phyloP scores from a whole-genome alignment of 192 early-diverging fungal genomes.

The Coemansia sp. region DNA sequence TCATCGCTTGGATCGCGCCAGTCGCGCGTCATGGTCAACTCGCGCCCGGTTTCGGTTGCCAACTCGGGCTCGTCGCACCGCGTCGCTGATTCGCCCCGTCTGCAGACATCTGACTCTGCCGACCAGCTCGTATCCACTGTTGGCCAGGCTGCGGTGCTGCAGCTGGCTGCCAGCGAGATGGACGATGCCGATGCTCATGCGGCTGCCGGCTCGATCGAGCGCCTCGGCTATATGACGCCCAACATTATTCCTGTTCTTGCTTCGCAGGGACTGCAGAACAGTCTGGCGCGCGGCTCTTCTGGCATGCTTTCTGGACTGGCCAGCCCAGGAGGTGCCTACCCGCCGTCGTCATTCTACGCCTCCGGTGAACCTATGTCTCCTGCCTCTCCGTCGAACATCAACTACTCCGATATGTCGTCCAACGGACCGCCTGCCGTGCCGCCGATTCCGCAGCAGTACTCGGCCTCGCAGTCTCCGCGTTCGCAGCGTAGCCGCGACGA shows the following conservation, averaged over 20 bases:
- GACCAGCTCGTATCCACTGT: conserved; percentile 16
- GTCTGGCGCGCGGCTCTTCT: conserved; percentile 7
- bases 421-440: conserved; percentile 13
- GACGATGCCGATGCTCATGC: conserved; percentile 39
- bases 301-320: conserved; percentile 12
- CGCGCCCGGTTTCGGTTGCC: conserved; percentile 19
- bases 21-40: conserved; percentile 22
- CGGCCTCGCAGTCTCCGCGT: conserved; percentile 12
- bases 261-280: conserved; percentile 23
- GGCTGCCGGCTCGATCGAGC: conserved; percentile 44
- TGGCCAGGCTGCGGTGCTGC: conserved; percentile 31
- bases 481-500: conserved; percentile 15
- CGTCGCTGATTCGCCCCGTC: neutral
- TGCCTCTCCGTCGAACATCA: neutral
- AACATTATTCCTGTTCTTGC: conserved; percentile 45
- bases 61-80: conserved; percentile 23
- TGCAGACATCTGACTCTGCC: conserved; percentile 11
- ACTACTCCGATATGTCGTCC: conserved; percentile 4
- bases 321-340: conserved; percentile 9
- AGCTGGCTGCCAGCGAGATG: conserved; percentile 29
- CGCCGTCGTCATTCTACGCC: neutral
- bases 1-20: conserved; percentile 17
- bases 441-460: conserved; percentile 22
- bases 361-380: conserved; percentile 11
- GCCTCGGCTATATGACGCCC: conserved; percentile 53